Conservation (phyloP, 1,284 basidiomycete genomes). For the Ganoderma boninense region DNA sequence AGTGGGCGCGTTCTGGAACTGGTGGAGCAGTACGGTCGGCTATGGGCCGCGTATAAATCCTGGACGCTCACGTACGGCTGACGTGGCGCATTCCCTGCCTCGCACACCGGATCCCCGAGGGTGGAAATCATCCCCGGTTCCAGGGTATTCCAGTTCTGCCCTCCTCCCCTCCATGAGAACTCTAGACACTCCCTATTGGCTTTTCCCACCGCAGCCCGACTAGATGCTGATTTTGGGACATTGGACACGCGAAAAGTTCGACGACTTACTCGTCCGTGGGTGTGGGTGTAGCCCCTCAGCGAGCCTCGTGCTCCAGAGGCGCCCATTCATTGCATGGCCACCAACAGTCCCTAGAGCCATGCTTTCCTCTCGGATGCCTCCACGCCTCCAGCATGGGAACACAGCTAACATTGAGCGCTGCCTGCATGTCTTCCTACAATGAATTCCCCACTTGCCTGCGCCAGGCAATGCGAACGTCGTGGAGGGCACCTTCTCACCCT, state of each 20-base stretch:
- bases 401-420: neutral
- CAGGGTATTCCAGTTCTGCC: constrained; percentile 7
- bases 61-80: constrained; percentile 23
- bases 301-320: constrained; percentile 3
- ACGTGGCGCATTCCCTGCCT: constrained; percentile 31
- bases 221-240: neutral
- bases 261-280: constrained; percentile 5
- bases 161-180: constrained; percentile 15
- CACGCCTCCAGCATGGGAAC: neutral
- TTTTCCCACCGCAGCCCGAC: neutral
- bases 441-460: neutral
- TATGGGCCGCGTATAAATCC: constrained; percentile 29
- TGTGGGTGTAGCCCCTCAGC: neutral
- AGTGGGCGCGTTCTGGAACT: constrained; percentile 16
- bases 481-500: neutral
- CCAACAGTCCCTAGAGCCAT: neutral
- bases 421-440: neutral
- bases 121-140: constrained; percentile 18
- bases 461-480: neutral
- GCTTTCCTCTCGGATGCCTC: neutral
- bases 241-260: neutral
- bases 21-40: constrained; percentile 21
- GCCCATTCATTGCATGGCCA: constrained; percentile 2
- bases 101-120: constrained; percentile 22
- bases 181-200: neutral